A percentile compares a stretch with the other conserved stretches of the same genome.
phyloP scores from a whole-genome alignment of 371 early-diverging fungal species.

The Rhizopus delemar region DNA sequence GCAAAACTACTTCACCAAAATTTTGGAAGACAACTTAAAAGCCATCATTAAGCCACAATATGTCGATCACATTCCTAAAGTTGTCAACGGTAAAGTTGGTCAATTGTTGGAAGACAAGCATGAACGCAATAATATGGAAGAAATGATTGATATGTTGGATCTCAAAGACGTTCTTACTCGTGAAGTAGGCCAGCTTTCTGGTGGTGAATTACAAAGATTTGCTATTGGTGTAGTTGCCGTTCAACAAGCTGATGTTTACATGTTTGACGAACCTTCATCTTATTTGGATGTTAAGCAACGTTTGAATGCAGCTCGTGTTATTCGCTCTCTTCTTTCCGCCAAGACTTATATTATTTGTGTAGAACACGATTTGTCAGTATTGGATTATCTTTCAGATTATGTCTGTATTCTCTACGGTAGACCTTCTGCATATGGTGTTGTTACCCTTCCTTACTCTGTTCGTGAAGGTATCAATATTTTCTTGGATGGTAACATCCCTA shows the following conservation, averaged over 20 bases:
- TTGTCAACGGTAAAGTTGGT: conserved; percentile 83
- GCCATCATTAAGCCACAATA: conserved; percentile 98
- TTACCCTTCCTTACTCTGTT: conserved; percentile 97
- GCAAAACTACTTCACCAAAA: conserved; percentile 99
- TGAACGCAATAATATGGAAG: conserved; percentile 73
- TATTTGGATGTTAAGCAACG: conserved; percentile 99
- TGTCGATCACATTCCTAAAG: conserved; percentile 94
- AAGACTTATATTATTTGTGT: conserved; percentile 95
- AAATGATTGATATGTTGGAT: conserved; percentile 79
- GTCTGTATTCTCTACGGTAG: conserved; percentile 99
- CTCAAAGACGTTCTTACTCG: conserved; percentile 87
- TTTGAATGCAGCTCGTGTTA: conserved; percentile 95
- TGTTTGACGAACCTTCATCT: conserved; percentile 99
- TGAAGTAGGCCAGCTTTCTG: conserved; percentile 92
- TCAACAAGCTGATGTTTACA: conserved; percentile 94
- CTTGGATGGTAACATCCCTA: conserved; percentile 98
- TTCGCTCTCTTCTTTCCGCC: conserved; percentile 81
- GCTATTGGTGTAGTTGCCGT: conserved; percentile 92
- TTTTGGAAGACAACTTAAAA: conserved; percentile 94
- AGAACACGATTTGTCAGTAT: conserved; percentile 99
- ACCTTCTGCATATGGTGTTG: conserved; percentile 99
- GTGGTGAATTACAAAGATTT: conserved; percentile 99
- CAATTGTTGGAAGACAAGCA: conserved; percentile 75
- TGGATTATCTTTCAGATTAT: conserved; percentile 99
- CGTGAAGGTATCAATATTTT: conserved; percentile 99